phyloP scores from a whole-genome alignment of 2,329 filamentous ascomycete genomes.

The Colletotrichum lini region DNA sequence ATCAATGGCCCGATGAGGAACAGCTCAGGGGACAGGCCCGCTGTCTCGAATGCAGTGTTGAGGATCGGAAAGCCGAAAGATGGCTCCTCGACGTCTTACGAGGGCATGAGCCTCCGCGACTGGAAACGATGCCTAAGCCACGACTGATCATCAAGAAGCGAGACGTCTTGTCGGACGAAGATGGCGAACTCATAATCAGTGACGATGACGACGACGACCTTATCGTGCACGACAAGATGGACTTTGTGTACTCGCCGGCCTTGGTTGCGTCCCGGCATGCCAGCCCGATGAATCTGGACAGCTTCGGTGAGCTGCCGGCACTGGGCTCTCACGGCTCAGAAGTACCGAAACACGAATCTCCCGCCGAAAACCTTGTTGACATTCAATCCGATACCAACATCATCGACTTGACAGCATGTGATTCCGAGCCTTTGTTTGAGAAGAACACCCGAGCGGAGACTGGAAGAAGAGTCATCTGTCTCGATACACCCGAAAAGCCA shows the following conservation, averaged over 20 bases:
- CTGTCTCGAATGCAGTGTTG: slow-evolving; percentile 75
- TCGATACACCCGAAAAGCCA: slow-evolving; percentile 33
- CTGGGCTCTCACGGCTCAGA: background rate
- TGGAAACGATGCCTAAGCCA: slow-evolving; percentile 45
- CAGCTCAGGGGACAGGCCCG: slow-evolving; percentile 70
- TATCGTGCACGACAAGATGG: slow-evolving; percentile 56
- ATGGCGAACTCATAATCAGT: slow-evolving; percentile 67
- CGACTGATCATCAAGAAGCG: slow-evolving; percentile 47
- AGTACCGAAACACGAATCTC: background rate
- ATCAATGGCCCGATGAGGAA: slow-evolving; percentile 66
- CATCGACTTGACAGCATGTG: slow-evolving; percentile 37
- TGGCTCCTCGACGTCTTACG: slow-evolving; percentile 66
- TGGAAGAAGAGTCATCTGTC: slow-evolving; percentile 10
- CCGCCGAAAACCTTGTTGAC: background rate
- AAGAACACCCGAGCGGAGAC: background rate
- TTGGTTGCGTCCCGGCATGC: background rate
- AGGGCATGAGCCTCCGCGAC: slow-evolving; percentile 58
- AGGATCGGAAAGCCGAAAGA: slow-evolving; percentile 67
- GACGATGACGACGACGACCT: slow-evolving; percentile 64
- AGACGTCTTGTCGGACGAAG: slow-evolving; percentile 49
- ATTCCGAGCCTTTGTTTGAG: slow-evolving; percentile 25
- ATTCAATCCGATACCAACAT: slow-evolving; percentile 3
- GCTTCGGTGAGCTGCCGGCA: background rate
- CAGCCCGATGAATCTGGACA: slow-evolving; percentile 32
- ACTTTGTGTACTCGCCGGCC: background rate